Conservation (phyloP, 371 early-diverging fungal genomes). For the Haplosporangium sp. region DNA sequence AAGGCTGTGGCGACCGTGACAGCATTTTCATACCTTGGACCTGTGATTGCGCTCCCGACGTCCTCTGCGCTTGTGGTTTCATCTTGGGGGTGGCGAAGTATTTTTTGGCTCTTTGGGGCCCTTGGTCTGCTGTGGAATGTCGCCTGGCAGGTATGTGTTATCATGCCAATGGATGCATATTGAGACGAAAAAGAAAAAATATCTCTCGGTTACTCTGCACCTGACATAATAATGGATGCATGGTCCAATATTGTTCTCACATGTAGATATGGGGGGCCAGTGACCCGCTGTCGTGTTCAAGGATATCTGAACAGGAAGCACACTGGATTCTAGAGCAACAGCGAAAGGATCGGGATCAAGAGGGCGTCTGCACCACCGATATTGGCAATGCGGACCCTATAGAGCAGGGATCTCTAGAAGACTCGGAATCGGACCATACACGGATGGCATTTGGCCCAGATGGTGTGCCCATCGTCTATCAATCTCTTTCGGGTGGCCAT, state of each 20-base stretch:
- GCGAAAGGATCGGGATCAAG: constrained; percentile 9
- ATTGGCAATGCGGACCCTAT: no score
- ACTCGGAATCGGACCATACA: no score
- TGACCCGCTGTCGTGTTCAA: constrained; percentile 24
- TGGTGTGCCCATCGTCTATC: no score
- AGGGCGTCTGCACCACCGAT: neutral
- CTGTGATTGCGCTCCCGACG: constrained; percentile 52
- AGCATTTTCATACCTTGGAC: constrained; percentile 41
- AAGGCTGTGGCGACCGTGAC: constrained; percentile 49
- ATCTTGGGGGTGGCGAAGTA: constrained; percentile 54
- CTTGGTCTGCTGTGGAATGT: constrained; percentile 46
- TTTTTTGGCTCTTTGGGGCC: constrained; percentile 55
- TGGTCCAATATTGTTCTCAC: neutral
- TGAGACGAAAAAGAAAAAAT: neutral
- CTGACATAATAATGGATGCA: neutral
- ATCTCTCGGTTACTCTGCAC: neutral
- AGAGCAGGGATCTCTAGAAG: no score
- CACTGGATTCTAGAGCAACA: constrained; percentile 40
- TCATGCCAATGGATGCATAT: no score
- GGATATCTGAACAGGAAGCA: constrained; percentile 35
- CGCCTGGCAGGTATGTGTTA: constrained; percentile 36
- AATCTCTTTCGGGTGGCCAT: no score
- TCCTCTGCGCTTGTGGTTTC: constrained; percentile 52
- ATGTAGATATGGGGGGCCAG: constrained; percentile 49
- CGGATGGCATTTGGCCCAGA: no score